Conservation (phyloP, 352 stramenopile genomes). For the Pythium brachiatum region DNA sequence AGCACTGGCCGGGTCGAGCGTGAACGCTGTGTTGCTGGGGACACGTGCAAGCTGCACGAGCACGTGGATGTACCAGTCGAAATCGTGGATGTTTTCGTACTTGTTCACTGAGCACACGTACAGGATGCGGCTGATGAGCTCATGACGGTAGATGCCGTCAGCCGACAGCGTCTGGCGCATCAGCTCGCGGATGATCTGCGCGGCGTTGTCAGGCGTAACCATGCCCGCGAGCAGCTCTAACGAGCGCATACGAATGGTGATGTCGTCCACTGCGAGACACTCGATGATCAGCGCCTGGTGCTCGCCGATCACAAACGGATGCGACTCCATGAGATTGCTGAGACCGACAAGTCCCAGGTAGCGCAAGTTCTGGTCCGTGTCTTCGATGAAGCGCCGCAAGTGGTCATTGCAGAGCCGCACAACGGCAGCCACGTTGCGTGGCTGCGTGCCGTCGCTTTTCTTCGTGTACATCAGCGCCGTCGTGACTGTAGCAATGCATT, state of each 20-base stretch:
- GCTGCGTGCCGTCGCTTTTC: slow-evolving; percentile 94
- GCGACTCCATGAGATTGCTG: slow-evolving; percentile 94
- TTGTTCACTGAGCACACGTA: slow-evolving; percentile 97
- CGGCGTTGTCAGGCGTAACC: slow-evolving; percentile 95
- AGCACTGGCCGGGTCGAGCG: slow-evolving; percentile 28
- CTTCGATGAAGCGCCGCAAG: slow-evolving; percentile 94
- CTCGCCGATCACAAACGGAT: slow-evolving; percentile 94
- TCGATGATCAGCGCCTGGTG: slow-evolving; percentile 95
- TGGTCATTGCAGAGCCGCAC: slow-evolving; percentile 96
- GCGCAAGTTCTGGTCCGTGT: slow-evolving; percentile 99
- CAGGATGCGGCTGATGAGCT: slow-evolving; percentile 96
- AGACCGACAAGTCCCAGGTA: slow-evolving; percentile 98
- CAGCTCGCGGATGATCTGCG: slow-evolving; percentile 95
- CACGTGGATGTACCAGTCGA: slow-evolving; percentile 98
- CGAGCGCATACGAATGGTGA: slow-evolving; percentile 97
- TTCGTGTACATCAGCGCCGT: slow-evolving; percentile 95
- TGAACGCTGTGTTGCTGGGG: slow-evolving; percentile 61
- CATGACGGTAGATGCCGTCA: slow-evolving; percentile 93
- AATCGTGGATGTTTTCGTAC: slow-evolving; percentile 97
- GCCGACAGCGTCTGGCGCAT: slow-evolving; percentile 94
- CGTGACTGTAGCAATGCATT: slow-evolving; percentile 97
- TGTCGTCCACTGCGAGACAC: slow-evolving; percentile 97
- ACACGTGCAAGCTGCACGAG: slow-evolving; percentile 94
- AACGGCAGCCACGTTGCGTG: slow-evolving; percentile 91
- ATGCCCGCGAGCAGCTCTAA: slow-evolving; percentile 95